A percentile compares a stretch with the other conserved stretches of the same genome.
These are phyloP conservation scores for Sporopachydermia lactativora DNA, from an alignment of 805 yeast species.

Conservation along the genomic window DNA sequence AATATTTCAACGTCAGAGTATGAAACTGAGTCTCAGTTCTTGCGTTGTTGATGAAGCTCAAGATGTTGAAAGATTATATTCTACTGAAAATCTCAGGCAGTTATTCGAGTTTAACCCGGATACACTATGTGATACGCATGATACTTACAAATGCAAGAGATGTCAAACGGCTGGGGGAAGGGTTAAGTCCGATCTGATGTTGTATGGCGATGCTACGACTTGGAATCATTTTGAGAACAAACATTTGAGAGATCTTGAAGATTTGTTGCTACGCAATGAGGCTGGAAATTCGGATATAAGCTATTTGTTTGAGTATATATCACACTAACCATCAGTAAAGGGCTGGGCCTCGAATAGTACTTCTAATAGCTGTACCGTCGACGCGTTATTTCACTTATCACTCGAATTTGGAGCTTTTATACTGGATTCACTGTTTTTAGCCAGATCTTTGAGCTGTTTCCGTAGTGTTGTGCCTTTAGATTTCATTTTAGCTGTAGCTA, in stretches of 20 bases:
- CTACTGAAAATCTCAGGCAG: slow-evolving; percentile 64
- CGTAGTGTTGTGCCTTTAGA: not conserved
- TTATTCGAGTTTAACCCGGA: slow-evolving; percentile 56
- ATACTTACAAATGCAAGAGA: slow-evolving; percentile 76
- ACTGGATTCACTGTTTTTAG: not conserved
- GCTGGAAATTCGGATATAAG: slow-evolving; percentile 52
- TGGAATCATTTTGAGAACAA: slow-evolving; percentile 83
- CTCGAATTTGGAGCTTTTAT: too few relatives aligned
- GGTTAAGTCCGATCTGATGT: slow-evolving; percentile 65
- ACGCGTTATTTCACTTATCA: too few relatives aligned
- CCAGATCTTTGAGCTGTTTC: not conserved
- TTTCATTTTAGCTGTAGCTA: not conserved
- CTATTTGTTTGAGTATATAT: slow-evolving; percentile 86
- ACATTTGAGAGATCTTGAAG: slow-evolving; percentile 54
- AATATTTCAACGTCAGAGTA: slow-evolving; percentile 88
- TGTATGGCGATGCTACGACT: slow-evolving; percentile 94
- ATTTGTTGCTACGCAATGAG: slow-evolving; percentile 66
- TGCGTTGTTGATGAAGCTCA: slow-evolving; percentile 96
- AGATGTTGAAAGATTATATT: slow-evolving; percentile 85
- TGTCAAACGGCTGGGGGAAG: slow-evolving; percentile 54
- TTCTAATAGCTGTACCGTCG: too few relatives aligned
- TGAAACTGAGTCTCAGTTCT: slow-evolving; percentile 84
- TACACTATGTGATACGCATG: slow-evolving; percentile 83
- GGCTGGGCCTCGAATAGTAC: not conserved
- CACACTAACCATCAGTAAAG: slow-evolving; percentile 36